These are phyloP conservation scores for Colletotrichum cuscutae DNA, from an alignment of 2,329 filamentous ascomycete species.

Conservation along the genomic window DNA sequence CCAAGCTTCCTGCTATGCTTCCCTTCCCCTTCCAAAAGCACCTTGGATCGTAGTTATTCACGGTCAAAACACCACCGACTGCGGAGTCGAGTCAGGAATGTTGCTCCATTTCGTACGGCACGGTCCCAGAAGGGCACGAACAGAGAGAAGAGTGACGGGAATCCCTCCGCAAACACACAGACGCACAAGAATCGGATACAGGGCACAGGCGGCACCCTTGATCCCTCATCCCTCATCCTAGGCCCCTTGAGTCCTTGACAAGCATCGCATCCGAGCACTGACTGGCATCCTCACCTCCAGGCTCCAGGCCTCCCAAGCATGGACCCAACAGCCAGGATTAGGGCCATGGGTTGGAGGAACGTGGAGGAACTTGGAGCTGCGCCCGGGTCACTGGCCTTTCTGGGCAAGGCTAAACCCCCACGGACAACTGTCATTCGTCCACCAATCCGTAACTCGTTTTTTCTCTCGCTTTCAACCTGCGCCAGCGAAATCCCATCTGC, in stretches of 20 bases:
- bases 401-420: constrained; percentile 2
- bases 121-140: neutral
- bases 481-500: neutral
- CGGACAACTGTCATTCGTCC: constrained; percentile 4
- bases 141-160: neutral
- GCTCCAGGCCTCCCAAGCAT: neutral
- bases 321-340: neutral
- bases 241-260: neutral
- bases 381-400: neutral
- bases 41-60: neutral
- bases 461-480: constrained; percentile 8
- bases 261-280: neutral
- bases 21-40: neutral
- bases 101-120: neutral
- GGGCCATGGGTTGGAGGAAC: neutral
- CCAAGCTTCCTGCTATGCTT: neutral
- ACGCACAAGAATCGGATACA: neutral
- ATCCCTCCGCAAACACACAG: neutral
- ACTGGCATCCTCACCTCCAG: too few relatives aligned
- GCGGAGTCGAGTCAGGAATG: constrained; percentile 15
- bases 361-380: neutral
- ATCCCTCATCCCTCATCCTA: neutral
- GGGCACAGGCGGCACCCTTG: neutral
- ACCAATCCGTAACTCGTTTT: neutral
- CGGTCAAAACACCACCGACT: neutral